Evolutionary conservation across 73 alveolate genomes (phyloP).

Genomic region (Diophrys appendiculata): DNA sequence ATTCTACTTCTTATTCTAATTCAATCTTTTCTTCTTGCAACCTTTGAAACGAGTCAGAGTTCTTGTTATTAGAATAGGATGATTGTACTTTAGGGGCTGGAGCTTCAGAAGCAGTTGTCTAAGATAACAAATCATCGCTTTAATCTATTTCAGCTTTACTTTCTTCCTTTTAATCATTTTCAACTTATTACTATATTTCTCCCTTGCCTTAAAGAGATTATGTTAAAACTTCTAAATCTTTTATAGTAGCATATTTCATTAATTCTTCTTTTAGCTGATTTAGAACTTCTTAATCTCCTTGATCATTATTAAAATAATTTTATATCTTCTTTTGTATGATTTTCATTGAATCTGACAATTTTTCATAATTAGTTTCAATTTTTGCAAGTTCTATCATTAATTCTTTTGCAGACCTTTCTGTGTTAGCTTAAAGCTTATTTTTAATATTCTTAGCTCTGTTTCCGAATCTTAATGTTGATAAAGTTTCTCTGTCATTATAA

Average conservation of each 20-base stretch:
- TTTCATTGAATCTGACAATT: slow-evolving; percentile 30
- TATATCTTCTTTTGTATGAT: slow-evolving; percentile 24
- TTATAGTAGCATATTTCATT: slow-evolving; percentile 29
- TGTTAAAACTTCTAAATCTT: slow-evolving; percentile 37
- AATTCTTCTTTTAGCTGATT: slow-evolving; percentile 23
- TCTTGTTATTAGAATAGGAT: too few relatives aligned
- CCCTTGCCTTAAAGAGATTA: slow-evolving; percentile 19
- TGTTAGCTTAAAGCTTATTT: slow-evolving; percentile 78
- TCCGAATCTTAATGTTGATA: slow-evolving; percentile 92
- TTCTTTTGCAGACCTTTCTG: slow-evolving; percentile 76
- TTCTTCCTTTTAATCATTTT: slow-evolving; percentile 21
- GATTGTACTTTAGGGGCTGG: too few relatives aligned
- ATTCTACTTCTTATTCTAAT: slow-evolving; percentile 51
- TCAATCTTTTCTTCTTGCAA: slow-evolving; percentile 53
- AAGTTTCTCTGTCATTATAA: slow-evolving; percentile 88
- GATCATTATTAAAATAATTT: slow-evolving; percentile 2
- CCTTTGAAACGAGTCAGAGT: too few relatives aligned
- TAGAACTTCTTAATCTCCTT: slow-evolving; percentile 3
- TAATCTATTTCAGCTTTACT: slow-evolving; percentile 3
- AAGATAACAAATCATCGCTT: slow-evolving; percentile 1
- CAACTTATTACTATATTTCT: slow-evolving; percentile 17
- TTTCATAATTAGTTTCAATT: slow-evolving; percentile 61
- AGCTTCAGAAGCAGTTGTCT: too few relatives aligned
- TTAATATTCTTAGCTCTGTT: slow-evolving; percentile 95
- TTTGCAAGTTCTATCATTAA: slow-evolving; percentile 51